phyloP scores from a whole-genome alignment of 78 protist species.

The Bigelowiella natans region DNA sequence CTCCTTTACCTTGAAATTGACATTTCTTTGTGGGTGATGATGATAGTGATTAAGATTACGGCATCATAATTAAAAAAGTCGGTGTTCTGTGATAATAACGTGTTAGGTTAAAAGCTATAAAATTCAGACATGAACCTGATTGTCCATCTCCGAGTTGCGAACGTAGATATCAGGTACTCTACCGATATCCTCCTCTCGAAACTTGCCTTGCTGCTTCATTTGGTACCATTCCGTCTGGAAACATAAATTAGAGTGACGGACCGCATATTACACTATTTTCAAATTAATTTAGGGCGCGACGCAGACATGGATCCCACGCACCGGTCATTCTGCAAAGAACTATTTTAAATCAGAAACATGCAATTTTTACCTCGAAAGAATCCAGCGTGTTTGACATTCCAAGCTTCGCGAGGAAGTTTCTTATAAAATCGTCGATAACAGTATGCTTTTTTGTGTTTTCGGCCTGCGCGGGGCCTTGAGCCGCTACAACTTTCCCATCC shows the following conservation, averaged over 20 bases:
- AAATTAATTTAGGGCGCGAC: not conserved
- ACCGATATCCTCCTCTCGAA: constrained; percentile 14
- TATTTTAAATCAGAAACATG: not conserved
- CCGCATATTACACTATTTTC: not conserved
- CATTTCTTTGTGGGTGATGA: too few species aligned
- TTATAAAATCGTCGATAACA: constrained; percentile 64
- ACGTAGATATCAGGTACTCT: constrained; percentile 56
- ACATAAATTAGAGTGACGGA: not conserved
- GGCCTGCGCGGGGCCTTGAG: not conserved
- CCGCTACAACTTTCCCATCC: not conserved
- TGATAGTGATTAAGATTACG: too few species aligned
- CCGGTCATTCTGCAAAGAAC: not conserved
- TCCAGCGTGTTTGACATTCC: constrained; percentile 43
- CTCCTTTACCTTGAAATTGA: not conserved
- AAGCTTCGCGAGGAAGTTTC: constrained; percentile 51
- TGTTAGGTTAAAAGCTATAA: not conserved
- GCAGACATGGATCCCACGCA: not conserved
- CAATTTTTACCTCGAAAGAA: constrained; percentile 44
- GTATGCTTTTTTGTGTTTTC: constrained; percentile 19
- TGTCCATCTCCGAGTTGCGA: constrained; percentile 38
- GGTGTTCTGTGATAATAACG: not conserved
- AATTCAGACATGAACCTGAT: not conserved
- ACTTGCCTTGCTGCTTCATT: constrained; percentile 6
- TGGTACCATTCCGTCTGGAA: constrained; percentile 63
- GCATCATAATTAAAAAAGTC: too few species aligned